Conservation (phyloP, 164 flowering plant genomes). For the Sextonia rubra region DNA sequence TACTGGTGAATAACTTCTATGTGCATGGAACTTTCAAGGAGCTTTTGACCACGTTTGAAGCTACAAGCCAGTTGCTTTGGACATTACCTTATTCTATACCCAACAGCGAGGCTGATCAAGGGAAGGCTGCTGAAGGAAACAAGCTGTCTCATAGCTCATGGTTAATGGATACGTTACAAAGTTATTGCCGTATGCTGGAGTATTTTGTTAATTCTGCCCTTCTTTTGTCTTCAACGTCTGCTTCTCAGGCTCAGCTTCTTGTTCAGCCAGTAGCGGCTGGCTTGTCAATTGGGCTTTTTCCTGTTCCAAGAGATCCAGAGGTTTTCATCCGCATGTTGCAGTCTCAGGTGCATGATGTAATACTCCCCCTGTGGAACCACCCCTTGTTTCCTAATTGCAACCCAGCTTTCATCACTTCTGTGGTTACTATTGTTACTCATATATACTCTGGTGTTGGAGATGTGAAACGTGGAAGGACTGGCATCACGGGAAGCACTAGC, state of each 20-base stretch:
- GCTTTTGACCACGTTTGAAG: conserved; percentile 87
- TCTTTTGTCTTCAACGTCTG: conserved; percentile 61
- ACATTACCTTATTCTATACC: conserved; percentile 54
- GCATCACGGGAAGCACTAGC: conserved; percentile 42
- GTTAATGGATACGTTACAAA: conserved; percentile 79
- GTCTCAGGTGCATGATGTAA: conserved; percentile 78
- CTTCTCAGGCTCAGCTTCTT: conserved; percentile 76
- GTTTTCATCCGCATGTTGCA: conserved; percentile 80
- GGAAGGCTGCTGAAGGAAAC: conserved; percentile 46
- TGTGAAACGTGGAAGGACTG: conserved; percentile 51
- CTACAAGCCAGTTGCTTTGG: conserved; percentile 93
- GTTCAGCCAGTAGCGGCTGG: conserved; percentile 89
- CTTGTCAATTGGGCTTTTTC: conserved; percentile 76
- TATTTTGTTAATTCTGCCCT: conserved; percentile 77
- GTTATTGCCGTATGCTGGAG: conserved; percentile 69
- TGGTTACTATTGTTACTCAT: conserved; percentile 67
- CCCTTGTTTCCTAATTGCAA: conserved; percentile 73
- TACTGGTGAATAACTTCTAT: conserved; percentile 78
- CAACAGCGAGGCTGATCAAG: conserved; percentile 37
- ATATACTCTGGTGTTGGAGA: conserved; percentile 83
- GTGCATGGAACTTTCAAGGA: conserved; percentile 90
- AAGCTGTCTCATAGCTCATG: conserved; percentile 56
- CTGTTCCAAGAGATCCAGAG: conserved; percentile 87
- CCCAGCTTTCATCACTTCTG: conserved; percentile 48
- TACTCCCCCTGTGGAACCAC: conserved; percentile 90